Base-by-base conservation (phyloP, 345 rosid genomes). In the Melaleuca alternifolia region DNA sequence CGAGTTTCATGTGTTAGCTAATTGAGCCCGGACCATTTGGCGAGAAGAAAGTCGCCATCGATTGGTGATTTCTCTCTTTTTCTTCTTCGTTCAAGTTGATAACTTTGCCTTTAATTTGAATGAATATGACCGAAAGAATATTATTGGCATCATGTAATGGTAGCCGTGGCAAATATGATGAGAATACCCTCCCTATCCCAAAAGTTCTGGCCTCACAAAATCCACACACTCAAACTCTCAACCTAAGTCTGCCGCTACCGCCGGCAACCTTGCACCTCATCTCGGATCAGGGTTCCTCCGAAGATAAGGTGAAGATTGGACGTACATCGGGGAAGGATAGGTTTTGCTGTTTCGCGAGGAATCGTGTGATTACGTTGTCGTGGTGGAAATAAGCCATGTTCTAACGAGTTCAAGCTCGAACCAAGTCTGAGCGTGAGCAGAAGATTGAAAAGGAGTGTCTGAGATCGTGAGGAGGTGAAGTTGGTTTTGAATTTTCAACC, bases 241-340 rank as follows among this genome's bases (percentile, higher is more conserved):
- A 26, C 65, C 30, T 26, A 57, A 57, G 65, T 57, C 65, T 28
- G 28, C 65, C 30, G 65, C 65, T 30, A 57, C 30, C 30, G 30
- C 62, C 7, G 7, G 62, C 61, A 56, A 56, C 26, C 28, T 12
- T 0, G 28, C 26, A 12, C 61, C 2, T 56, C n/a, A 24, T 26
- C 15, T 11, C n/a, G 16, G 33, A n/a, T 59, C 0, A 18, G 71
- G 71, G 0, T 59, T 59, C 71, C 71, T 59, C 71, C 1, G 18
- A 0, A 59, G 71, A 12, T 33, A 59, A n/a, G 6, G 37, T 0
- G 15, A n/a, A 59, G 71, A n/a, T 16, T 16, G 16, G n/a, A n/a
- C 5, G 13, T n/a, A 11, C 12, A 33, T 59, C 71, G 12, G 0
- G 13, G 0, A 59, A 59, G 18, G 71, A 59, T 59, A 59, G 18